These are phyloP conservation scores for Metschnikowia aberdeeniae DNA, from an alignment of 805 yeast species.

Conservation along the genomic window DNA sequence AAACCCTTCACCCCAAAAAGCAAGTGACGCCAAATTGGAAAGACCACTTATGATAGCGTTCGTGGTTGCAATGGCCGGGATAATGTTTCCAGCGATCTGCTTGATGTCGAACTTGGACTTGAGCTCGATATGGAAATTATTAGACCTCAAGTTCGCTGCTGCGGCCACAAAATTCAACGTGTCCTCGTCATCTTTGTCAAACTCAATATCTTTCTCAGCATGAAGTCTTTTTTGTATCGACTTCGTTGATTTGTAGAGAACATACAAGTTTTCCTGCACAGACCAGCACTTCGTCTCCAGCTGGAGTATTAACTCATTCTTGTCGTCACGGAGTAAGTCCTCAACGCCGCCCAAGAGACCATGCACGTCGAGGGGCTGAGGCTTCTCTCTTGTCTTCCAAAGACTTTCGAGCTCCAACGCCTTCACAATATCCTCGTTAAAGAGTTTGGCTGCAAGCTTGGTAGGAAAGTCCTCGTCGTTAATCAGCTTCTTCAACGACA, in stretches of 20 bases:
- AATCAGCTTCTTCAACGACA: constrained; percentile 28
- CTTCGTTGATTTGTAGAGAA: constrained; percentile 47
- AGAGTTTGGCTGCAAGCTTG: constrained; percentile 57
- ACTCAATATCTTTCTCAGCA: constrained; percentile 45
- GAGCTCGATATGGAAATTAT: constrained; percentile 61
- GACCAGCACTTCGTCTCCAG: constrained; percentile 55
- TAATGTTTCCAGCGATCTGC: constrained; percentile 95
- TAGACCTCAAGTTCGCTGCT: constrained; percentile 74
- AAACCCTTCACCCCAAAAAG: constrained; percentile 38
- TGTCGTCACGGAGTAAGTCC: constrained; percentile 18
- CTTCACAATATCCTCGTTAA: constrained; percentile 72
- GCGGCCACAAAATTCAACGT: constrained; percentile 85
- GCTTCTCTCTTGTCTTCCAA: constrained; percentile 72
- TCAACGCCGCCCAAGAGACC: constrained; percentile 13
- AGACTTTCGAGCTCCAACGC: constrained; percentile 65
- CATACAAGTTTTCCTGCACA: constrained; percentile 56
- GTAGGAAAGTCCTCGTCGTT: constrained; percentile 19
- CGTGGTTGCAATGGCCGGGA: constrained; percentile 97
- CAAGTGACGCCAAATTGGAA: constrained; percentile 69
- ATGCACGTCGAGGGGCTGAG: constrained; percentile 52
- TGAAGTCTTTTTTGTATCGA: constrained; percentile 47
- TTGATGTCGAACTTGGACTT: constrained; percentile 84
- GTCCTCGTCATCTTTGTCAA: constrained; percentile 94
- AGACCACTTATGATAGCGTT: constrained; percentile 94
- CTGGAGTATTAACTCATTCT: constrained; percentile 15